Conservation (phyloP, 2,329 filamentous ascomycete species). For the Sporothrix dimorphospora region DNA sequence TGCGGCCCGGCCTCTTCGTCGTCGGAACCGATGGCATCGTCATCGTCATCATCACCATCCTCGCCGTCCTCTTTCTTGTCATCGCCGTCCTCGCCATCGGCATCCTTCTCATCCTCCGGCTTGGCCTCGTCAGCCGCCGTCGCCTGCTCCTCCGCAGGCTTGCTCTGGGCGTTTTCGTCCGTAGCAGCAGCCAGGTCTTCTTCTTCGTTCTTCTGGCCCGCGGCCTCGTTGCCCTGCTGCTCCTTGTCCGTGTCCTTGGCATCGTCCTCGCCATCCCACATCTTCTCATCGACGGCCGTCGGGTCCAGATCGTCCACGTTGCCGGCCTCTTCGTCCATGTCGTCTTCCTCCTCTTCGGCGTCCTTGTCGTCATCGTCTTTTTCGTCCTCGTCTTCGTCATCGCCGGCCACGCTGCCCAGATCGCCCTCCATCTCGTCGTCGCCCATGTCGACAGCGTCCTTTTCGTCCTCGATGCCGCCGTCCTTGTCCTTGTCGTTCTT, state of each 20-base stretch:
- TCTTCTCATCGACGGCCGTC: conserved; percentile 92
- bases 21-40: conserved; percentile 65
- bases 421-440: conserved; percentile 91
- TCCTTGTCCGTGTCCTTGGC: conserved; percentile 83
- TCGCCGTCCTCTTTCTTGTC: conserved; percentile 57
- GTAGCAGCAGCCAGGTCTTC: conserved; percentile 63
- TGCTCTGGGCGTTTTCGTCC: conserved; percentile 65
- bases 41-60: conserved; percentile 60
- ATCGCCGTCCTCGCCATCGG: conserved; percentile 54
- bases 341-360: conserved; percentile 67
- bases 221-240: conserved; percentile 72
- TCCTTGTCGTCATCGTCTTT: conserved; percentile 59
- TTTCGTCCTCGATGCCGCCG: conserved; percentile 73
- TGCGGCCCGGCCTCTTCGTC: conserved; percentile 59
- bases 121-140: conserved; percentile 45
- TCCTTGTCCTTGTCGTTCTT: conserved; percentile 61
- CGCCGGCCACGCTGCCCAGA: conserved; percentile 65
- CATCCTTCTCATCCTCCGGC: conserved; percentile 53
- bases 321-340: conserved; percentile 87
- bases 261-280: conserved; percentile 90
- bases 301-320: conserved; percentile 90
- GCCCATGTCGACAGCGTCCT: conserved; percentile 90
- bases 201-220: conserved; percentile 68
- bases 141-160: conserved; percentile 62
- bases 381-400: conserved; percentile 64